These are phyloP conservation scores for Hydnomerulius pinastri DNA, from an alignment of 768 basidiomycete species.

Conservation along the genomic window DNA sequence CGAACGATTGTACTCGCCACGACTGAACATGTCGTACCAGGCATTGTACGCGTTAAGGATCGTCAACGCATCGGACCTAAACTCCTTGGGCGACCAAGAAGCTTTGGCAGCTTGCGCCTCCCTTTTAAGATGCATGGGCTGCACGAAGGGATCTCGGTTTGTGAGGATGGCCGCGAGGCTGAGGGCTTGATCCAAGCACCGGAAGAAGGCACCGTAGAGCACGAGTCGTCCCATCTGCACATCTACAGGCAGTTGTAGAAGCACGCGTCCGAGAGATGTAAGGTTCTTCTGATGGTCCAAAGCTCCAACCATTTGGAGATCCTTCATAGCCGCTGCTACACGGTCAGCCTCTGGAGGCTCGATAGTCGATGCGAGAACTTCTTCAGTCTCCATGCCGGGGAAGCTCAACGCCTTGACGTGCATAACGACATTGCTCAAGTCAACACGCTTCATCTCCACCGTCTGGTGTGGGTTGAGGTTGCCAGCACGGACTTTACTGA, in stretches of 20 bases:
- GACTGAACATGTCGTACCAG: conserved; percentile 75
- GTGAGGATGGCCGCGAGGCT: conserved; percentile 91
- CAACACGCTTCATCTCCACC: conserved; percentile 93
- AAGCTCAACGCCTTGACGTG: conserved; percentile 93
- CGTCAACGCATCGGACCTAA: conserved; percentile 83
- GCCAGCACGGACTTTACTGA: conserved; percentile 62
- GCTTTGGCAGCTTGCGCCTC: conserved; percentile 74
- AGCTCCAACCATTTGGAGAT: conserved; percentile 85
- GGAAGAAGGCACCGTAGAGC: conserved; percentile 89
- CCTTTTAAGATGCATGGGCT: conserved; percentile 72
- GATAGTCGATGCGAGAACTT: conserved; percentile 81
- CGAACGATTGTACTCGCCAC: conserved; percentile 63
- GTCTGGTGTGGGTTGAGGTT: conserved; percentile 77
- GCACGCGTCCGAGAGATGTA: conserved; percentile 84
- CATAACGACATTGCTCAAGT: conserved; percentile 92
- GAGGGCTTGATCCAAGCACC: conserved; percentile 84
- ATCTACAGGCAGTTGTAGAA: conserved; percentile 88
- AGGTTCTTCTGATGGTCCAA: conserved; percentile 73
- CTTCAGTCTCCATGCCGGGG: conserved; percentile 81
- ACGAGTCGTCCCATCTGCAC: conserved; percentile 88
- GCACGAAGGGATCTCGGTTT: conserved; percentile 88
- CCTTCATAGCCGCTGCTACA: conserved; percentile 75
- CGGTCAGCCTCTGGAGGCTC: conserved; percentile 84
- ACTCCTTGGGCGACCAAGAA: conserved; percentile 77
- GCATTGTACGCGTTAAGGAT: conserved; percentile 77